Evolutionary conservation across 2,329 filamentous ascomycete species (phyloP).

Genomic region (Podosphaera xanthii): DNA sequence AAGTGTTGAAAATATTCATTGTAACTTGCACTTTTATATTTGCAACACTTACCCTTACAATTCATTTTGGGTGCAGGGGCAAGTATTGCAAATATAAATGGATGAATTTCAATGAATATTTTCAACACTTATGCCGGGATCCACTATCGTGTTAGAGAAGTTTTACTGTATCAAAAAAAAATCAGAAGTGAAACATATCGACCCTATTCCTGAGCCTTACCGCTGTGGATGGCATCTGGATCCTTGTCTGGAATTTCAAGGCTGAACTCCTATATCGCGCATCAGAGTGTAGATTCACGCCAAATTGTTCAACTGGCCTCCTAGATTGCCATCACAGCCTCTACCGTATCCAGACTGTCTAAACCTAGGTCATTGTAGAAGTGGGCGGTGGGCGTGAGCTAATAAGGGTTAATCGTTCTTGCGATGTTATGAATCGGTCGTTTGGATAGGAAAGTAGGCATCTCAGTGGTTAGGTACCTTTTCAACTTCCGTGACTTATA

Average conservation of each 20-base stretch:
- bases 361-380: slow-evolving; percentile 94
- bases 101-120: too few relatives aligned
- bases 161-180: slow-evolving; percentile 8
- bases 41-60: too few relatives aligned
- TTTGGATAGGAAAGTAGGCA: not conserved
- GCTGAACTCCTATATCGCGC: slow-evolving; percentile 30
- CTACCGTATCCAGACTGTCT: slow-evolving; percentile 93
- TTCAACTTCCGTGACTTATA: slow-evolving; percentile 41
- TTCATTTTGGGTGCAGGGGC: too few relatives aligned
- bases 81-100: too few relatives aligned
- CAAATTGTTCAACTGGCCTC: slow-evolving; percentile 33
- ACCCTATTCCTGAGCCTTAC: slow-evolving; percentile 24
- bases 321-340: slow-evolving; percentile 99
- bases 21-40: too few relatives aligned
- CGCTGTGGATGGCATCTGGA: slow-evolving; percentile 53
- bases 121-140: too few relatives aligned
- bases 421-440: too few relatives aligned
- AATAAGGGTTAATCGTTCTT: slow-evolving; percentile 2
- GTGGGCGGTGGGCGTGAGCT: slow-evolving; percentile 71
- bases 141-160: too few relatives aligned
- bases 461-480: slow-evolving; percentile 26
- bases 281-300: slow-evolving; percentile 8
- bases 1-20: too few relatives aligned
- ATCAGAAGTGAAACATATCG: slow-evolving; percentile 10
- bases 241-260: slow-evolving; percentile 68